A percentile compares a stretch with the other conserved stretches of the same genome.
phyloP scores from a whole-genome alignment of 192 early-diverging fungal genomes.

The Coemansia sp. region DNA sequence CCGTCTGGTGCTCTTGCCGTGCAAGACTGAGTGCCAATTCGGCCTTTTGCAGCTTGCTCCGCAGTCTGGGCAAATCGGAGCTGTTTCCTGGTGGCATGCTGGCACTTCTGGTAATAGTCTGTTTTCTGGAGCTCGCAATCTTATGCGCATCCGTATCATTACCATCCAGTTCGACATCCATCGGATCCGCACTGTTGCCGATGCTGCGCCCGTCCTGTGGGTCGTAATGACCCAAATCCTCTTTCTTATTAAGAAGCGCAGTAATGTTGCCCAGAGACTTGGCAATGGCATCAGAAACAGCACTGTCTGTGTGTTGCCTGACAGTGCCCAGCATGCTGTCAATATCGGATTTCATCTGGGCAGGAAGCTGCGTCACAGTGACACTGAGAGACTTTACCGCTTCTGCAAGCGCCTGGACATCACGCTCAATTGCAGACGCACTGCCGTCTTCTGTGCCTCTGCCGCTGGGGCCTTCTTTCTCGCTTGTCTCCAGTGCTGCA shows the following conservation, averaged over 20 bases:
- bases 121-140: not conserved
- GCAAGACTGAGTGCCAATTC: slow-evolving; percentile 31
- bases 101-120: slow-evolving; percentile 26
- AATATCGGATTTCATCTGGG: slow-evolving; percentile 54
- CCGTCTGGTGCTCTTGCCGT: slow-evolving; percentile 31
- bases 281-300: not conserved
- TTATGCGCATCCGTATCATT: not conserved
- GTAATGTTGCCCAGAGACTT: not conserved
- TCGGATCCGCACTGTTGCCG: not conserved
- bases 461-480: not conserved
- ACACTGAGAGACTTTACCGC: slow-evolving; percentile 42
- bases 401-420: slow-evolving; percentile 7
- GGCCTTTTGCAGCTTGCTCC: slow-evolving; percentile 9
- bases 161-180: not conserved
- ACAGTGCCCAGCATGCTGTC: slow-evolving; percentile 8
- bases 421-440: not conserved
- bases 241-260: not conserved
- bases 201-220: not conserved
- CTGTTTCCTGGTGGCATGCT: slow-evolving; percentile 21
- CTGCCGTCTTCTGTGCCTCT: not conserved
- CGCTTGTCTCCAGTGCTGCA: slow-evolving; percentile 2
- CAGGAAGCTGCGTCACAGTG: slow-evolving; percentile 57
- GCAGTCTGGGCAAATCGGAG: slow-evolving; percentile 12
- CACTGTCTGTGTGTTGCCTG: slow-evolving; percentile 11
- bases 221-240: not conserved